Base-by-base conservation (phyloP, 2,329 filamentous ascomycete genomes). In the Pestalotiopsis sp. region DNA sequence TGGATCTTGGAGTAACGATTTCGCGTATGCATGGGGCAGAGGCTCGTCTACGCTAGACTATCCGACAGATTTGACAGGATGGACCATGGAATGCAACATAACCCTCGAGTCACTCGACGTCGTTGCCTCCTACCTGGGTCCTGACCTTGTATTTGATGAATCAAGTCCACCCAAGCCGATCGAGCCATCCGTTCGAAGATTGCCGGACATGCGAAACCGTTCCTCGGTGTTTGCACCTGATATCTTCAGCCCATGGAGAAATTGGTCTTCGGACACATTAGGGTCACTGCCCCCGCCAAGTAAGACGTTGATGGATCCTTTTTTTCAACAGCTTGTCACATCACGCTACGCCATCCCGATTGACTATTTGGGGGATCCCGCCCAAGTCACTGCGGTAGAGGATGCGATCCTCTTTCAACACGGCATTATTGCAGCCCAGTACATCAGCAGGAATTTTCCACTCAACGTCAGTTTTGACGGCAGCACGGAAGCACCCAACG, bases 311-410 rank as follows among this genome's bases (percentile, higher is more conserved):
- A 38, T 63, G 14, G 38, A 63, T 13, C 6, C 31, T 2, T 63
- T 63, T 17, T 63, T 63, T 5, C n/a, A 36, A 17, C 60, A 63
- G n/a, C 60, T 63, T 63, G 36, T 63, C n/a, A 63, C 60, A 3
- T 63, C 60, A 6, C 60, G 60, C 2, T 63, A 63, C 11, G 60
- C 60, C 17, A 45, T 63, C 9, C 60, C 60, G 2, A 1, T 63
- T 3, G 17, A 27, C 0, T 40, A 13, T 17, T 9, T 63, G 3
- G 38, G 7, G 17, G 60, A 63, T 13, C 7, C 60, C 14, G 4
- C 60, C 9, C 31, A 63, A 25, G 31, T 27, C 9, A n/a, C 20
- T 7, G n/a, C 14, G 7, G 38, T 63, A 14, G 38, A 49, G 23
- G 4, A 40, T 4, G 60, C 38, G 7, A 63, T 63, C 31, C 2